Percentiles rank a stretch among this genome's conserved stretches.
phyloP scores from a whole-genome alignment of 306 rosid species.

The Fragaria nilgerrensis region DNA sequence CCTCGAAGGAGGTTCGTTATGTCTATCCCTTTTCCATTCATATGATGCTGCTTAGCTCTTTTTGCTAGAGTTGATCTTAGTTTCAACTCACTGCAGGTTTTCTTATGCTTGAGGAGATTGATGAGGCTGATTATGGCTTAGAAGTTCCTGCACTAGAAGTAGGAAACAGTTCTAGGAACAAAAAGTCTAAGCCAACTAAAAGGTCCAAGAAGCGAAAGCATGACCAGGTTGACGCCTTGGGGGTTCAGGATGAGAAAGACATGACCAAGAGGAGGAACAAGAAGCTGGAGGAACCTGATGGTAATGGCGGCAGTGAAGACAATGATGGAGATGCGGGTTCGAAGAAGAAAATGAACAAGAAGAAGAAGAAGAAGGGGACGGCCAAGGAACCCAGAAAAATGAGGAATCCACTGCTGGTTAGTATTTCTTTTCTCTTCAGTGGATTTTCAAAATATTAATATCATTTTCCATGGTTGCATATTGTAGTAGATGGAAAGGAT shows the following conservation, averaged over 20 bases:
- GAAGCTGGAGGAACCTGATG: slow-evolving; percentile 14
- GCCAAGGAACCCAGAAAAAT: slow-evolving; percentile 27
- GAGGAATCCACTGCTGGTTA: slow-evolving; percentile 46
- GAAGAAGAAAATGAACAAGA: slow-evolving; percentile 5
- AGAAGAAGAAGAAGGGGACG: slow-evolving; percentile 6
- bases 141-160: slow-evolving; percentile 50
- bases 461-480: not conserved
- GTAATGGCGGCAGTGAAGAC: slow-evolving; percentile 12
- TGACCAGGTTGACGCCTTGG: slow-evolving; percentile 17
- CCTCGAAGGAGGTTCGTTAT: not conserved
- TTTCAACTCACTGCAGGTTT: slow-evolving; percentile 48
- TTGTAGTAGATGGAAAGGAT: slow-evolving; percentile 36
- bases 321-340: slow-evolving; percentile 8
- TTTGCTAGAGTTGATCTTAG: not conserved
- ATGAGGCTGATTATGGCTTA: slow-evolving; percentile 65
- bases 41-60: not conserved
- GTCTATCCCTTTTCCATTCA: not conserved
- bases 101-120: slow-evolving; percentile 88
- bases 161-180: slow-evolving; percentile 14
- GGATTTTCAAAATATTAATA: not conserved
- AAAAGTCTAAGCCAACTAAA: slow-evolving; percentile 24
- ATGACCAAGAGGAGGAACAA: slow-evolving; percentile 28
- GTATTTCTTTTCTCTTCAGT: slow-evolving; percentile 14
- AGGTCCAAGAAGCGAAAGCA: slow-evolving; percentile 38
- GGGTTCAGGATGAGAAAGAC: slow-evolving; percentile 15